phyloP scores from a whole-genome alignment of 768 basidiomycete genomes.

The Gloeopeniophorella convolvens region DNA sequence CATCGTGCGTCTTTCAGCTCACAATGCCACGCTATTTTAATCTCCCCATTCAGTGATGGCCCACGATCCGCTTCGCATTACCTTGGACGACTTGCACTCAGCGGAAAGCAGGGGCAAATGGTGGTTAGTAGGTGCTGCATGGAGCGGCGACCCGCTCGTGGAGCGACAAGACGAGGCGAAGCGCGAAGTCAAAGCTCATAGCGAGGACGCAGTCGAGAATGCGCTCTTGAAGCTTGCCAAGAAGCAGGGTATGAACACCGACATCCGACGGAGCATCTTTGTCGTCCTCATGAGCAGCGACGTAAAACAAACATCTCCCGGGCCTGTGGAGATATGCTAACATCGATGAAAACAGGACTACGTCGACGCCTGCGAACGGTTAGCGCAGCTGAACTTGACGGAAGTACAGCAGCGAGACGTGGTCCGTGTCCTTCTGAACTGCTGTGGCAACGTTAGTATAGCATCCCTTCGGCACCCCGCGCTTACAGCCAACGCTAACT shows the following conservation, averaged over 20 bases:
- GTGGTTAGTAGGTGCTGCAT: conserved; percentile 98
- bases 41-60: conserved; percentile 52
- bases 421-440: conserved; percentile 86
- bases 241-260: conserved; percentile 98
- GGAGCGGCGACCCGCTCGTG: conserved; percentile 86
- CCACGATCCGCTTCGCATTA: conserved; percentile 82
- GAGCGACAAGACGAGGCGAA: conserved; percentile 49
- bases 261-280: conserved; percentile 86
- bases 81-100: conserved; percentile 76
- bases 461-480: no score
- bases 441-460: conserved; percentile 78
- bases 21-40: not conserved
- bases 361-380: conserved; percentile 88
- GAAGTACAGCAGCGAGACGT: conserved; percentile 94
- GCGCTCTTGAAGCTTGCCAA: conserved; percentile 72
- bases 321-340: not conserved
- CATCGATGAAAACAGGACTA: conserved; percentile 62
- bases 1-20: conserved; percentile 43
- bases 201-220: conserved; percentile 29
- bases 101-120: conserved; percentile 90
- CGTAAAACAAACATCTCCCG: conserved; percentile 39
- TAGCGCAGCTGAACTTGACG: conserved; percentile 74
- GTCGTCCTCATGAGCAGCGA: conserved; percentile 94
- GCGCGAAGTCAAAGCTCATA: conserved; percentile 24
- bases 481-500: conserved; percentile 6